A percentile compares a stretch with the other conserved stretches of the same genome.
These are phyloP conservation scores for Brassica hybrid DNA, from an alignment of 441 rosid genomes.

Conservation along the genomic window DNA sequence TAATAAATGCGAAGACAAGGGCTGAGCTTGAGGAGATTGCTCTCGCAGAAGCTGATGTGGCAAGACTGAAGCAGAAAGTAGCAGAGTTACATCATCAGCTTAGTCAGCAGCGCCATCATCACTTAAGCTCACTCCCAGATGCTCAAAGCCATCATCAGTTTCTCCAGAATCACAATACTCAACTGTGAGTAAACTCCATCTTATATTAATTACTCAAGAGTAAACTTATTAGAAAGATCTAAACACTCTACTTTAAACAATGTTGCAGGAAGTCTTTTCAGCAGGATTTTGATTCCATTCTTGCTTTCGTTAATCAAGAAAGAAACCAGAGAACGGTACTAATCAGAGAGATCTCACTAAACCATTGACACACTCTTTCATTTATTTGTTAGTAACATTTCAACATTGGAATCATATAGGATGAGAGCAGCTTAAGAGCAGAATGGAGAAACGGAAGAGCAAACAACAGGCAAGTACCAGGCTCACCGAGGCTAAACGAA, in stretches of 20 bases:
- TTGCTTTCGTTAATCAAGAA: slow-evolving; percentile 88
- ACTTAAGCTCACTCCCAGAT: slow-evolving; percentile 81
- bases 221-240: slow-evolving; percentile 1
- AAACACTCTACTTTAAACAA: slow-evolving; percentile 12
- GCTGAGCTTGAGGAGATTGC: slow-evolving; percentile 99
- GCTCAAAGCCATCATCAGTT: slow-evolving; percentile 79
- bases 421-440: slow-evolving; percentile 66
- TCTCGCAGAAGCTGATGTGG: slow-evolving; percentile 98
- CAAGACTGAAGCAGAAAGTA: slow-evolving; percentile 95
- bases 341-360: background rate
- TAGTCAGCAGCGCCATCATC: slow-evolving; percentile 91
- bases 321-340: slow-evolving; percentile 86
- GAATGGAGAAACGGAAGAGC: slow-evolving; percentile 81
- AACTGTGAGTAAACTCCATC: slow-evolving; percentile 69
- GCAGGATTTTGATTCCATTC: slow-evolving; percentile 92
- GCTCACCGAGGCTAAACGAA: slow-evolving; percentile 65
- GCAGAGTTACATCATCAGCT: slow-evolving; percentile 97
- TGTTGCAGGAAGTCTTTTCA: slow-evolving; percentile 75
- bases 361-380: background rate
- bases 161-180: slow-evolving; percentile 77
- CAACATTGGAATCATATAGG: slow-evolving; percentile 31
- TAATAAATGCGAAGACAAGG: slow-evolving; percentile 73
- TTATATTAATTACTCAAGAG: background rate
- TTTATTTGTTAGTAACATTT: background rate
- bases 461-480: slow-evolving; percentile 71